Conservation (phyloP, 345 rosid genomes). For the Turnera subulata region DNA sequence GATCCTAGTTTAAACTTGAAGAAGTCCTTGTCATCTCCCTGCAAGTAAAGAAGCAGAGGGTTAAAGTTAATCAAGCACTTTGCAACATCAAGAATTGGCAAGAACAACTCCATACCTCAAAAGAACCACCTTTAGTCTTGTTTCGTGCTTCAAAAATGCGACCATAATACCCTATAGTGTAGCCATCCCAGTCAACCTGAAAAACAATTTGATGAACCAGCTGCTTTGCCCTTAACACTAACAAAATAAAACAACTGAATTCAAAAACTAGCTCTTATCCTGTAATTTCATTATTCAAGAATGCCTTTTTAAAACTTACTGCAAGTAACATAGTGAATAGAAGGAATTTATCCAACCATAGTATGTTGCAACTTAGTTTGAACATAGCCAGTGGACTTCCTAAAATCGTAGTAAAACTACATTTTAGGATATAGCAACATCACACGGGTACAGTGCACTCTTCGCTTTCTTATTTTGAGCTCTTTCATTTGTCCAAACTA, state of each 20-base stretch:
- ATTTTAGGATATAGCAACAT: too few relatives aligned
- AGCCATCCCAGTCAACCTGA: constrained; percentile 98
- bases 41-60: constrained; percentile 20
- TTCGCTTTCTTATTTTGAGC: too few relatives aligned
- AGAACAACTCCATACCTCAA: constrained; percentile 52
- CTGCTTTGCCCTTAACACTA: constrained; percentile 2
- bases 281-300: not conserved
- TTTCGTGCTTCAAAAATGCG: constrained; percentile 99
- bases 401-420: too few relatives aligned
- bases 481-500: too few relatives aligned
- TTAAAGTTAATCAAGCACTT: not conserved
- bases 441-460: too few relatives aligned
- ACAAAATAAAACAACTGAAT: not conserved
- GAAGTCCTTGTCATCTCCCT: constrained; percentile 89
- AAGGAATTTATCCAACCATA: too few relatives aligned
- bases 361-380: too few relatives aligned
- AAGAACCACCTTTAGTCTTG: constrained; percentile 93
- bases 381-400: too few relatives aligned
- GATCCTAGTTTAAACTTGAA: constrained; percentile 82
- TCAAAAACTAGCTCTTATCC: not conserved
- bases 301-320: not conserved
- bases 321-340: too few relatives aligned
- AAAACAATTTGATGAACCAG: constrained; percentile 9
- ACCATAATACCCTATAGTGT: constrained; percentile 96
- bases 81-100: not conserved